Evolutionary conservation across 192 early-diverging fungal genomes (phyloP).

Genomic region (Glomus cerebriforme): DNA sequence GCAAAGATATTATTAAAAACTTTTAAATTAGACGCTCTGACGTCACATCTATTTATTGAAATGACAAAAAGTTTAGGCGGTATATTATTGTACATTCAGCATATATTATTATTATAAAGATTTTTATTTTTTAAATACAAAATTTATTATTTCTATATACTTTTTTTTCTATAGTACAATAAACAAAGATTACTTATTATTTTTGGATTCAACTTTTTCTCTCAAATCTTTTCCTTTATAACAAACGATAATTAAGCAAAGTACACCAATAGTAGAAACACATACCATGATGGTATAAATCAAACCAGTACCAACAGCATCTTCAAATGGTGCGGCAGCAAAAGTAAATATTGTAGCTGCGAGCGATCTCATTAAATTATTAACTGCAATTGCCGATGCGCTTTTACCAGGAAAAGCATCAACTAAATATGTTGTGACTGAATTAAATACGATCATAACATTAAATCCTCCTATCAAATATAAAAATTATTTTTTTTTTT

Average conservation of each 20-base stretch:
- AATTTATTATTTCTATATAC: too few relatives aligned
- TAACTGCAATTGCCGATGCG: conserved; percentile 15
- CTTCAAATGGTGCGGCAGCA: neutral
- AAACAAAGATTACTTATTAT: too few relatives aligned
- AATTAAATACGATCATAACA: neutral
- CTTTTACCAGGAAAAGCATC: conserved; percentile 10
- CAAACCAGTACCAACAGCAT: conserved; percentile 3
- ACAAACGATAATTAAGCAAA: neutral
- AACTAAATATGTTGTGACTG: neutral
- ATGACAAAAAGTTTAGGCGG: too few relatives aligned
- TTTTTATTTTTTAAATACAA: too few relatives aligned
- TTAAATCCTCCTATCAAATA: neutral
- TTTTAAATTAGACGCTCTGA: too few relatives aligned
- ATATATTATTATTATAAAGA: too few relatives aligned
- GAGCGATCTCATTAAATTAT: conserved; percentile 6
- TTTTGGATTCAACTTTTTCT: neutral
- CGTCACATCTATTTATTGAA: too few relatives aligned
- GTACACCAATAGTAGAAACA: neutral
- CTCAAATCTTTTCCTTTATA: conserved; percentile 3
- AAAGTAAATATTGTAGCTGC: neutral
- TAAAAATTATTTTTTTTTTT: neutral
- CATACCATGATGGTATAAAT: neutral
- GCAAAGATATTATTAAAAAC: too few relatives aligned
- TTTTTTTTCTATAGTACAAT: too few relatives aligned
- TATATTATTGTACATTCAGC: too few relatives aligned